Evolutionary conservation across 148 eudicot species (phyloP).

Genomic region (Fagopyrum esculentum): DNA sequence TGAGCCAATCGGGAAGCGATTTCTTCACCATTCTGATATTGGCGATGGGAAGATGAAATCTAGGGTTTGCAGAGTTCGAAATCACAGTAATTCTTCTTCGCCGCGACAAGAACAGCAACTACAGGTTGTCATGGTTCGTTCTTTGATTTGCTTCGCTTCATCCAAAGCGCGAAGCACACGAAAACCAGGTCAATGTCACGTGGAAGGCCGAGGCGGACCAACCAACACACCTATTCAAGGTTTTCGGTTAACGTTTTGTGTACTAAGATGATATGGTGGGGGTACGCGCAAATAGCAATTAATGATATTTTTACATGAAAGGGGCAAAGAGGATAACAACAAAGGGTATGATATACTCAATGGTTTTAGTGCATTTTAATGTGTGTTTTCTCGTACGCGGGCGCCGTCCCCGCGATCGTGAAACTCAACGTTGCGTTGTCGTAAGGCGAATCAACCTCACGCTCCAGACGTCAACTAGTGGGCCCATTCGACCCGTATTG

Average conservation of each 20-base stretch:
- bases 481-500: too few relatives aligned
- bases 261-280: too few relatives aligned
- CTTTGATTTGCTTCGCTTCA: background rate
- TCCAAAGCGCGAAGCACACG: background rate
- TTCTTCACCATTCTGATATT: conserved; percentile 43
- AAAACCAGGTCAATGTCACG: conserved; percentile 5
- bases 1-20: conserved; percentile 86
- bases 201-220: background rate
- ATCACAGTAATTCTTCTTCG: background rate
- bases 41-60: background rate
- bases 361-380: too few relatives aligned
- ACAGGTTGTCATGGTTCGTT: conserved; percentile 9
- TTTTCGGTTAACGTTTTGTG: background rate
- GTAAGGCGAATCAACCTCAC: too few relatives aligned
- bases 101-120: conserved; percentile 8
- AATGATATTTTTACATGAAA: too few relatives aligned
- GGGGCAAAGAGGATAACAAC: too few relatives aligned
- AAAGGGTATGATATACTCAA: too few relatives aligned
- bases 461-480: too few relatives aligned
- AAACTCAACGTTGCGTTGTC: too few relatives aligned
- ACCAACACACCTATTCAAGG: background rate
- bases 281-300: too few relatives aligned
- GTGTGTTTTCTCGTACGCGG: too few relatives aligned
- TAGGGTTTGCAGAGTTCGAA: conserved; percentile 23
- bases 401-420: too few relatives aligned